A percentile compares a stretch with the other conserved stretches of the same genome.
phyloP scores from a whole-genome alignment of 2,329 filamentous ascomycete species.

The Metarhizium brunneum region DNA sequence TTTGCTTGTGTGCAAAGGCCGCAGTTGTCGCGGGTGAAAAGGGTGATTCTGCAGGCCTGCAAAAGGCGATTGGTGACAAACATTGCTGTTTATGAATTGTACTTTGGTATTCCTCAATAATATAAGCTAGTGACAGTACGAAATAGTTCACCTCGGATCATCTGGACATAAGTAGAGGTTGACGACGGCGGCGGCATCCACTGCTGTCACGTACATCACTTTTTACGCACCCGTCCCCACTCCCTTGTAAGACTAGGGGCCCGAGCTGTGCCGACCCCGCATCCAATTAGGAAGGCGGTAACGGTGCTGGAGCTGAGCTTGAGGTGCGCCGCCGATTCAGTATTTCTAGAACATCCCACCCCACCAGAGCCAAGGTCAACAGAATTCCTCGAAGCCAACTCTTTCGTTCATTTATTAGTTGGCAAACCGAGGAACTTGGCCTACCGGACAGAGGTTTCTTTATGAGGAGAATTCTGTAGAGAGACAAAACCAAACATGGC shows the following conservation, averaged over 20 bases:
- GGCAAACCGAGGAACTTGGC: background rate
- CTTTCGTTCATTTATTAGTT: background rate
- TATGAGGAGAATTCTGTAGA: background rate
- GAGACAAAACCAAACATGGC: conserved; percentile 5
- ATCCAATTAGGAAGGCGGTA: conserved; percentile 27
- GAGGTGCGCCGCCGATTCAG: background rate
- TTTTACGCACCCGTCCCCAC: too few relatives aligned
- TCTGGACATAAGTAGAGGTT: too few relatives aligned
- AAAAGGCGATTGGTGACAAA: conserved; percentile 39
- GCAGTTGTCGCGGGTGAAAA: conserved; percentile 67
- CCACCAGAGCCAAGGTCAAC: conserved; percentile 12
- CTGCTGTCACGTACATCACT: too few relatives aligned
- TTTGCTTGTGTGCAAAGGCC: conserved; percentile 62
- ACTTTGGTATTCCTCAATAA: background rate
- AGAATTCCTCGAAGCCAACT: background rate
- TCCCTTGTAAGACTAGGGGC: too few relatives aligned
- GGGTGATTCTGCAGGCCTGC: conserved; percentile 55
- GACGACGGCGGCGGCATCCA: too few relatives aligned
- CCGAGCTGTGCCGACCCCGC: conserved; percentile 16
- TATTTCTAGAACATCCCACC: conserved; percentile 33
- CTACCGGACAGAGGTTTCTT: background rate
- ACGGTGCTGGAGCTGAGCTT: conserved; percentile 9
- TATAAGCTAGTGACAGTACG: background rate
- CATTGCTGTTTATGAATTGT: conserved; percentile 27
- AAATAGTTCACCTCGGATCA: too few relatives aligned